Conservation (phyloP, 176 grass and related monocot genomes). For the Panicum miliaceum region DNA sequence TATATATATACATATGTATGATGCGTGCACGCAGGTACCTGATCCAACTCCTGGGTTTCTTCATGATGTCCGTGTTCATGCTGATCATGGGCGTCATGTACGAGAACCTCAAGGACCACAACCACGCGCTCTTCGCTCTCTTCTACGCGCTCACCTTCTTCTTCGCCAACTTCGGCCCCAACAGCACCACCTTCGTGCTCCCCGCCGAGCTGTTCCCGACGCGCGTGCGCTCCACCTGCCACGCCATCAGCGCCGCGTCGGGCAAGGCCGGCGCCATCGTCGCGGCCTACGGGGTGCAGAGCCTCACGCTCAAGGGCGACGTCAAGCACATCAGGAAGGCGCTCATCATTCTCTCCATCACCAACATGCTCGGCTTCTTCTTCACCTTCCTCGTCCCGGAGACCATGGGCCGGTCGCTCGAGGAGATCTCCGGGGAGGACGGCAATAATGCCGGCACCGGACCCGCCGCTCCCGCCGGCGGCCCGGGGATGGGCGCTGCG, state of each 20-base stretch:
- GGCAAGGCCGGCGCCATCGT: conserved; percentile 49
- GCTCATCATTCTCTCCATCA: conserved; percentile 41
- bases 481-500: neutral
- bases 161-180: conserved; percentile 63
- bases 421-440: conserved; percentile 59
- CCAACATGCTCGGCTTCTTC: conserved; percentile 52
- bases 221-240: conserved; percentile 51
- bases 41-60: conserved; percentile 30
- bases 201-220: conserved; percentile 60
- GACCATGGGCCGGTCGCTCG: conserved; percentile 49
- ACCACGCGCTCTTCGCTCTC: conserved; percentile 26
- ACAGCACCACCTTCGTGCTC: conserved; percentile 61
- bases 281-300: conserved; percentile 35
- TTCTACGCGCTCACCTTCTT: conserved; percentile 56
- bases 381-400: conserved; percentile 56
- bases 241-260: conserved; percentile 43
- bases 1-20: too few species aligned
- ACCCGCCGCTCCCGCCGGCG: neutral
- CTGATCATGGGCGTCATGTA: conserved; percentile 3
- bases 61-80: conserved; percentile 33
- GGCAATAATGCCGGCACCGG: neutral
- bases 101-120: neutral
- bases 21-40: neutral
- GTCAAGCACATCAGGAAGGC: neutral
- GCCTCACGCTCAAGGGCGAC: neutral